Evolutionary conservation across 2,329 filamentous ascomycete genomes (phyloP).

Genomic region (Ceratocystis smalleyi): DNA sequence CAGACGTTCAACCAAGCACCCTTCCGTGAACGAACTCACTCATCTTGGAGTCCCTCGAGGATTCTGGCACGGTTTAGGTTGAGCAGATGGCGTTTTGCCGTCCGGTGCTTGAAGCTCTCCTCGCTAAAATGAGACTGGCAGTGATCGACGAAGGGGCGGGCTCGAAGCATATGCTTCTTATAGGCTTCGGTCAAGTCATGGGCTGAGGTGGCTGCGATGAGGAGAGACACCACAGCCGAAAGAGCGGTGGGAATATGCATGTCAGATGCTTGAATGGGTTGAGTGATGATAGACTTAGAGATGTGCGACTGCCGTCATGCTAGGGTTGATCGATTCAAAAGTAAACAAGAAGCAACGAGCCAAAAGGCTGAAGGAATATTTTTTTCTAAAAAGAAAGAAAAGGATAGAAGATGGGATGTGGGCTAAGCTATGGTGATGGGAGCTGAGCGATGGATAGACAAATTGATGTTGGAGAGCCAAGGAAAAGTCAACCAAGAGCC

Average conservation of each 20-base stretch:
- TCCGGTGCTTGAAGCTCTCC: slow-evolving; percentile 8
- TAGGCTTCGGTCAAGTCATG: slow-evolving; percentile 10
- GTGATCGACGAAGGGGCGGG: slow-evolving; percentile 13
- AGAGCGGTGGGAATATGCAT: slow-evolving; percentile 9
- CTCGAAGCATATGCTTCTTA: slow-evolving; percentile 3
- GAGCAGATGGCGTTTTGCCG: slow-evolving; percentile 16
- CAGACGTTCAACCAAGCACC: background rate
- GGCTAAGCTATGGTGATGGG: background rate
- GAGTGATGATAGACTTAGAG: background rate
- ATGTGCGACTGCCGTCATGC: background rate
- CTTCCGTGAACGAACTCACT: slow-evolving; percentile 10
- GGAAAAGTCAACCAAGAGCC: background rate
- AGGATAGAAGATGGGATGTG: background rate
- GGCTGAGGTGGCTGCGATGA: background rate
- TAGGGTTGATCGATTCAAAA: background rate
- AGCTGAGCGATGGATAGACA: background rate
- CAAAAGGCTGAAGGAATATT: background rate
- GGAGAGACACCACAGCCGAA: slow-evolving; percentile 5
- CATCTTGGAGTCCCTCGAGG: slow-evolving; percentile 14
- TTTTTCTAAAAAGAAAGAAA: background rate
- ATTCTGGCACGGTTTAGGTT: background rate
- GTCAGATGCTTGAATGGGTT: slow-evolving; percentile 2
- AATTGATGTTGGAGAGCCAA: background rate
- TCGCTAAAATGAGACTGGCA: slow-evolving; percentile 18
- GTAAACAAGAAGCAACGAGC: background rate